Base-by-base conservation (phyloP, 73 alveolate genomes). In the Paramecium tetraurelia region DNA sequence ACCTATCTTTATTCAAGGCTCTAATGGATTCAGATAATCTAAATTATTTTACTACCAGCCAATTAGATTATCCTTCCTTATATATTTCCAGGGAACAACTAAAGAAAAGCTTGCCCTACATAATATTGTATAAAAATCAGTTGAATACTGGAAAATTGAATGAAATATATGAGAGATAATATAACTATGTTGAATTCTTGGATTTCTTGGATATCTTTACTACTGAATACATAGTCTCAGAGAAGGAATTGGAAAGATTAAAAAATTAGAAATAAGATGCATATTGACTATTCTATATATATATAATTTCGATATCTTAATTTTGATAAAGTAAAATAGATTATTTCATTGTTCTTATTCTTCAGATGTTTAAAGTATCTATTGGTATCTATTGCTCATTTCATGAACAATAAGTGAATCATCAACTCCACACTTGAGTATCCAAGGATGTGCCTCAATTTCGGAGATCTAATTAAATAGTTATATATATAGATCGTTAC, bases 141-240 rank as follows among this genome's bases (percentile, higher is more conserved):
- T 7, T 80, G 31, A 80, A 80, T 24, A 80, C 90, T 43, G 57
- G 20, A 24, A 80, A 80, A 22, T 46, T 80, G 20, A 48, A 41
- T 80, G 90, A 80, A 80, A 46, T 46, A 22, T 44, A 80, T 44
- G 72, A 41, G 24, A 80, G 72, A 35, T 14, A 27, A 22, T 80
- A 80, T 48, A 40, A 80, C 24, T 80, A 80, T 80, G 72, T 80
- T 12, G 90, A 80, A 22, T 80, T 80, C 38, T 31, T 80, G 50
- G 90, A 80, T 11, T 80, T 80, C 48, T 48, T 80, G 14, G 90
- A 80, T 44, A 80, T 80, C 20, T 80, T 80, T 80, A 80, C 90
- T 14, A 80, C 90, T 40, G 90, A 80, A 22, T 80, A 31, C 20
- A 46, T 43, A 8, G 90, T 80, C 7, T 44, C 90, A 38, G 90